Conservation (phyloP, 345 rosid genomes). For the Cardamine occulta region DNA sequence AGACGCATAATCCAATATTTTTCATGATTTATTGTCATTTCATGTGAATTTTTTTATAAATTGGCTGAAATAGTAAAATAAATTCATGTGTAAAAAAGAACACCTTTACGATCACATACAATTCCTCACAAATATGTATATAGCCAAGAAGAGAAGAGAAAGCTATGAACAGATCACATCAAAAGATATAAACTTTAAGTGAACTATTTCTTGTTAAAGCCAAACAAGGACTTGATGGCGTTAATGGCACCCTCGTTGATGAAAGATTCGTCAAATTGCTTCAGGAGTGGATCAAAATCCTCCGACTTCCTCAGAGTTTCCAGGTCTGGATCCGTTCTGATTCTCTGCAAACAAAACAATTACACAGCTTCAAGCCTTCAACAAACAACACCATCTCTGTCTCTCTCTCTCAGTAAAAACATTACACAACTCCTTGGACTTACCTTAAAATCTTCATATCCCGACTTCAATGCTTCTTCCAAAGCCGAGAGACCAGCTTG, state of each 20-base stretch:
- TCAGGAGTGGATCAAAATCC: slow-evolving; percentile 71
- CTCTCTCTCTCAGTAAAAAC: neutral
- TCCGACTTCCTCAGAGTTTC: slow-evolving; percentile 59
- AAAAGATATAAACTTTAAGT: slow-evolving; percentile 11
- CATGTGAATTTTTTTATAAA: neutral
- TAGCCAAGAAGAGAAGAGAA: slow-evolving; percentile 34
- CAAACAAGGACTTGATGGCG: slow-evolving; percentile 90
- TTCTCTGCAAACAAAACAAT: slow-evolving; percentile 59
- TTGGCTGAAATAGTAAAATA: neutral
- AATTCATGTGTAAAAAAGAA: neutral
- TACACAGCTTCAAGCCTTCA: neutral
- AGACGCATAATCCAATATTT: neutral
- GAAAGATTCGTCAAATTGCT: slow-evolving; percentile 90
- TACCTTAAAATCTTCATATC: slow-evolving; percentile 95
- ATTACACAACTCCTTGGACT: slow-evolving; percentile 3
- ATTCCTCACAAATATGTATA: slow-evolving; percentile 27
- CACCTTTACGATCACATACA: slow-evolving; percentile 9
- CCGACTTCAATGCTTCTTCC: slow-evolving; percentile 80
- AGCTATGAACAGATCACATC: slow-evolving; percentile 41
- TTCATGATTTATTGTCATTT: neutral
- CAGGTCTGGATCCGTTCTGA: slow-evolving; percentile 87
- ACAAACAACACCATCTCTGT: slow-evolving; percentile 19
- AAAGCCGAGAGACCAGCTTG: slow-evolving; percentile 93
- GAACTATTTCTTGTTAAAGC: slow-evolving; percentile 70
- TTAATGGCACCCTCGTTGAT: slow-evolving; percentile 92